A percentile compares a stretch with the other conserved stretches of the same genome.
These are phyloP conservation scores for Phytophthora citricola DNA, from an alignment of 352 stramenopile species.

Conservation along the genomic window DNA sequence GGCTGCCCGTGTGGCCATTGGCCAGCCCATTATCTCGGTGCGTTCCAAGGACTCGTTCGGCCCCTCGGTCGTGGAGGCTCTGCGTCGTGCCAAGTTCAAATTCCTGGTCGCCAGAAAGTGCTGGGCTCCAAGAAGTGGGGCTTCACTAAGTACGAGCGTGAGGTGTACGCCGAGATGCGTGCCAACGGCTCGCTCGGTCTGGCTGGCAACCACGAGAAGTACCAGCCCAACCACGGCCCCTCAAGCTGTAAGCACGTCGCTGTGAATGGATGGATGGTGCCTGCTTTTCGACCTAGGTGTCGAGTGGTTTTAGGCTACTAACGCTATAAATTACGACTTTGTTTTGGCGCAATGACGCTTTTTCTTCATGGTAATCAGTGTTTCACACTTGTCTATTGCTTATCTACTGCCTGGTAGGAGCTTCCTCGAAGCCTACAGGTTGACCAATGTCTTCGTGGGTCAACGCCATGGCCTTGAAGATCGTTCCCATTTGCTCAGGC, in stretches of 20 bases:
- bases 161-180: slow-evolving; percentile 97
- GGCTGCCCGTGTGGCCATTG: slow-evolving; percentile 98
- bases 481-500: slow-evolving; percentile 93
- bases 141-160: slow-evolving; percentile 99
- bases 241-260: slow-evolving; percentile 58
- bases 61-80: slow-evolving; percentile 95
- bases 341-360: slow-evolving; percentile 34
- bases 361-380: slow-evolving; percentile 7
- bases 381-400: neutral
- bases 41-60: slow-evolving; percentile 96
- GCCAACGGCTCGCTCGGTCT: slow-evolving; percentile 93
- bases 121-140: slow-evolving; percentile 99
- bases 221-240: slow-evolving; percentile 89
- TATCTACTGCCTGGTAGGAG: neutral
- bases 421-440: slow-evolving; percentile 70
- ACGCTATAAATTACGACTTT: slow-evolving; percentile 57
- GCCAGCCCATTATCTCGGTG: slow-evolving; percentile 98
- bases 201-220: slow-evolving; percentile 99
- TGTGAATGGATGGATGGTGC: slow-evolving; percentile 24
- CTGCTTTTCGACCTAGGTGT: slow-evolving; percentile 11
- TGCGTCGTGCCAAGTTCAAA: slow-evolving; percentile 99
- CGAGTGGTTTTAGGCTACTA: slow-evolving; percentile 36
- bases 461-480: slow-evolving; percentile 95
- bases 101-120: slow-evolving; percentile 99
- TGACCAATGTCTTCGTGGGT: slow-evolving; percentile 60